These are phyloP conservation scores for Ustilago trichophora DNA, from an alignment of 1,284 basidiomycete genomes.

Conservation along the genomic window DNA sequence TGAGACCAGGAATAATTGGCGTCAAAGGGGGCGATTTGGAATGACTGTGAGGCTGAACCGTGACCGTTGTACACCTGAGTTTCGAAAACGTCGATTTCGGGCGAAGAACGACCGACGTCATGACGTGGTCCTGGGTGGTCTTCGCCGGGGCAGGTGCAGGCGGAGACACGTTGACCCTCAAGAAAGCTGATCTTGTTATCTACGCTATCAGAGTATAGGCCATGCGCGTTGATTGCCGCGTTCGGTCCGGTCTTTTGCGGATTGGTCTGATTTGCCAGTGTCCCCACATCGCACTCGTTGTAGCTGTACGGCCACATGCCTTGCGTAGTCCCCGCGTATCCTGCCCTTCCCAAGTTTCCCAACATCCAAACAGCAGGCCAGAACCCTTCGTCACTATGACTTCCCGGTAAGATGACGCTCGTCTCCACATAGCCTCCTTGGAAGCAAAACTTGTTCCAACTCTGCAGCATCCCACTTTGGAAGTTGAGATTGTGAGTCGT, in stretches of 20 bases:
- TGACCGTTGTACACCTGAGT: conserved; percentile 61
- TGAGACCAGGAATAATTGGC: conserved; percentile 53
- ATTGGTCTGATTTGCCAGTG: conserved; percentile 53
- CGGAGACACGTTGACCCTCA: conserved; percentile 39
- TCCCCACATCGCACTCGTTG: conserved; percentile 60
- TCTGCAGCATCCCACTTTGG: conserved; percentile 56
- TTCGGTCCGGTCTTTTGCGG: conserved; percentile 33
- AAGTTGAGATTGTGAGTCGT: conserved; percentile 58
- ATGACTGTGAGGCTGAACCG: conserved; percentile 52
- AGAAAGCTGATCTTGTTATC: conserved; percentile 29
- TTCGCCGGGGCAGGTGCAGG: conserved; percentile 55
- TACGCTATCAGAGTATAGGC: conserved; percentile 2
- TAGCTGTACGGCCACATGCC: conserved; percentile 66
- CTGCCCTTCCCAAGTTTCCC: conserved; percentile 54
- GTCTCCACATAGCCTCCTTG: conserved; percentile 58
- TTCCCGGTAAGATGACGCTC: conserved; percentile 43
- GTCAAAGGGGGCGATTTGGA: conserved; percentile 65
- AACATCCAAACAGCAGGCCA: conserved; percentile 67
- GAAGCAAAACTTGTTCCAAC: conserved; percentile 64
- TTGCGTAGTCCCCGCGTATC: conserved; percentile 61
- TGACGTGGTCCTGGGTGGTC: conserved; percentile 45
- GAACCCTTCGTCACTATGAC: conserved; percentile 65
- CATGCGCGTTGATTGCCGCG: conserved; percentile 22
- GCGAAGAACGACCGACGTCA: conserved; percentile 53
- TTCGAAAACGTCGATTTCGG: conserved; percentile 66